Base-by-base conservation (phyloP, 2,329 filamentous ascomycete species). In the Berkeleyomyces rouxiae region DNA sequence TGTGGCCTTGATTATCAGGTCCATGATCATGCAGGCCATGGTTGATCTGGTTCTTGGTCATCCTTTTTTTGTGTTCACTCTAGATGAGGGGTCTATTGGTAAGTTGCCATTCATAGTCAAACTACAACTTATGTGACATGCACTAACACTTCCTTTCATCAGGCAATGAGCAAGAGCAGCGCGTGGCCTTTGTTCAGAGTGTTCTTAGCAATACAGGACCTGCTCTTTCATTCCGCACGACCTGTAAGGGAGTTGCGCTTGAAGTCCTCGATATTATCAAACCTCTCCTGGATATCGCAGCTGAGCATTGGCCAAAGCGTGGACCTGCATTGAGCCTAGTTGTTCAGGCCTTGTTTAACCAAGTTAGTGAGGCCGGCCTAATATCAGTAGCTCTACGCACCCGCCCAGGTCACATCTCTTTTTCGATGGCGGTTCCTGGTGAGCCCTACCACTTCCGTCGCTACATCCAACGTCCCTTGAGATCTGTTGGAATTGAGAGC, bases 11-110 rank as follows among this genome's bases (percentile, higher is more conserved):
- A 59, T 59, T 1, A 59, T 59, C 43, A 44, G 55, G 7, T 64
- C 63, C 2, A 64, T 64, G 55, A 44, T 64, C 7, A 64, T 64
- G 63, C 59, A 55, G n/a, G 9, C 62, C 5, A 44, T 64, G 37
- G 39, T 61, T 33, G 59, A 64, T 11, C 53, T 51, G 10, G 60
- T 64, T 9, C 40, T 64, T 2, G 33, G 44, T 4, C 31, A 59
- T 36, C 23, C 53, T 9, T 62, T 64, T n/a, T 64, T 64, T 53
- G 63, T 55, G 13, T 64, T 61, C 16, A 3, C 23, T 7, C n/a
- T 9, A 7, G 51, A 55, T 31, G 39, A 11, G 23, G 36, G 9
- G 16, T 46, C 51, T 7, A 51, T 51, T 16, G 49, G 60, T 57
- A 61, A 61, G 60, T 61, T 4, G 4, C n/a, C 23, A 57, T 55